Evolutionary conservation across 352 stramenopile genomes (phyloP), one percentile per base, ranked within the genome.

Genomic region (Peronospora destructor): DNA sequence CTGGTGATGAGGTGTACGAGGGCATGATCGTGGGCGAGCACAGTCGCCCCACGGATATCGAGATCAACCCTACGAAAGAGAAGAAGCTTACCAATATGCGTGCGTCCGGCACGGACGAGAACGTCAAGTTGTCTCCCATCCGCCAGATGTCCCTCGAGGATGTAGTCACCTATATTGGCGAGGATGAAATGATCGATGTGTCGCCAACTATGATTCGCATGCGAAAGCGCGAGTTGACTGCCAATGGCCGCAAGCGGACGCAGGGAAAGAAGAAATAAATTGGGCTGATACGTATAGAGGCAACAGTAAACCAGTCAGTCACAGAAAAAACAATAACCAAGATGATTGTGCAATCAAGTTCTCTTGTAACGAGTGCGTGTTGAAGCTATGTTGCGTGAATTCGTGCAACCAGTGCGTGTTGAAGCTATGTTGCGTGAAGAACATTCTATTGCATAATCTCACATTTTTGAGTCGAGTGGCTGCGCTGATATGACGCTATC

Each of bases 101-200:
- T 45, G 95, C 94, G 1, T 73, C 91, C 12, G 77, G 78, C 34
- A 96, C 95, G 25, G 96, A 99, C 51, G 96, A 99, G 68, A 97
- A 97, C 61, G 64, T 98, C 28, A 85, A 90, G 32, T 59, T 99
- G 13, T 78, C 93, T 5, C 95, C 95, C 12, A 90, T 95, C 4
- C 89, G 91, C 42, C 59, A 70, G 32, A 91, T 98, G 75, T 96
- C 78, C n/a, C 76, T 98, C 0, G 96, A 99, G 67, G 95, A 99
- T 60, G 71, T 98, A 17, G 97, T 99, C 58, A 91, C 91, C 4
- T 99, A 99, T 68, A 90, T 99, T 60, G 80, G 75, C 42, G 87
- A 98, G 39, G 96, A 99, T 68, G 96, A 99, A 72, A 97, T 99
- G 66, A 96, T 99, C 50, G 96, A 99, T 64, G 88, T 99, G 11